Evolutionary conservation across 1,139 yeast genomes (phyloP), one percentile per base, ranked within the genome.

Genomic region (Scheffersomyces insectosa): DNA sequence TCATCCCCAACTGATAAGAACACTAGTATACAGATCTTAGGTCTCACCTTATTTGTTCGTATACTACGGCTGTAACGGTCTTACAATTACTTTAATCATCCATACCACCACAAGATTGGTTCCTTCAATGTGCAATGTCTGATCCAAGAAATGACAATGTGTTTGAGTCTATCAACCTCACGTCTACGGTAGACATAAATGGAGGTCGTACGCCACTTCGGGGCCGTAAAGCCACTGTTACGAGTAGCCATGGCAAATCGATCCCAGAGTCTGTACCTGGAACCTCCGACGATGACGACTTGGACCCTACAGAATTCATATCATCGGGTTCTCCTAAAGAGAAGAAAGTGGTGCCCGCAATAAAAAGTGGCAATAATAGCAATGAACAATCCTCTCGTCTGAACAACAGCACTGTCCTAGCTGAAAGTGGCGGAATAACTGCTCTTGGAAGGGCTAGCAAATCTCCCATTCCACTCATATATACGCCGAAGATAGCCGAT

Each of bases 221-320:
- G 5, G 34, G 27, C 14, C 25, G 25, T 5, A 20, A 20, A 20
- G 25, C 25, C 25, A 20, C 25, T 20, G 25, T 6, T 20, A 20
- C 25, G 25, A 20, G 25, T 20, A 14, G 12, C 7, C 37, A 33
- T 11, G 11, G n/a, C 16, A 15, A 14, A 5, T 12, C 16, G 33
- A 25, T 16, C 5, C 39, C 42, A n/a, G 37, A 40, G 23, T 40
- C 42, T 3, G 33, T 34, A 5, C 20, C 39, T 12, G 39, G 35
- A n/a, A 40, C 39, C 11, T 40, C 42, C 20, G 42, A 40, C 5
- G 63, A 59, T 25, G 69, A 64, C 32, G 68, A 64, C 5, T 47
- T 62, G 29, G 66, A 65, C 45, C 71, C 70, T 4, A 49, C 61
- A 3, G 70, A 63, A 39, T 65, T 65, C 43, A 42, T 66, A 15